phyloP scores from a whole-genome alignment of 2,329 filamentous ascomycete genomes.

The Botrytis pseudocinerea region DNA sequence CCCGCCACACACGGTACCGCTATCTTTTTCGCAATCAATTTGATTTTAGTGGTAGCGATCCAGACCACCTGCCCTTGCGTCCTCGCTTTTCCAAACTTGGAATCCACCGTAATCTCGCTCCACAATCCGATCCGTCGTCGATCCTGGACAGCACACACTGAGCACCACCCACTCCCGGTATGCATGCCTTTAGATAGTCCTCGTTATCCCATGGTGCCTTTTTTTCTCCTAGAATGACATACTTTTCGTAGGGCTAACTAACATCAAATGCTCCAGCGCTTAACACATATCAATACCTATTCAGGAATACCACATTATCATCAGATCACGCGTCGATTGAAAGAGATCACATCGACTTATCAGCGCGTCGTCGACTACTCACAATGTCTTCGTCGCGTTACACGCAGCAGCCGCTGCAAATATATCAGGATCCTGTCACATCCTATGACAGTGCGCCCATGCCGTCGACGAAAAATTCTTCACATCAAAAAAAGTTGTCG shows the following conservation, averaged over 20 bases:
- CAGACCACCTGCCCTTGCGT: slow-evolving; percentile 35
- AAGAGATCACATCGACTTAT: slow-evolving; percentile 11
- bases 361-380: slow-evolving; percentile 34
- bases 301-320: slow-evolving; percentile 56
- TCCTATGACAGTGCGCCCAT: slow-evolving; percentile 44
- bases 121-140: slow-evolving; percentile 37
- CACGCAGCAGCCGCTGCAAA: slow-evolving; percentile 54
- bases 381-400: slow-evolving; percentile 56
- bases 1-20: slow-evolving; percentile 2
- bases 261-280: slow-evolving; percentile 31
- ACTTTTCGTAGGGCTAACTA: slow-evolving; percentile 33
- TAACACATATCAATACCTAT: slow-evolving; percentile 5
- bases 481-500: slow-evolving; percentile 35
- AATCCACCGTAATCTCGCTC: slow-evolving; percentile 41
- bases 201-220: slow-evolving; percentile 27
- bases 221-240: slow-evolving; percentile 23
- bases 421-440: slow-evolving; percentile 57
- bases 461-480: slow-evolving; percentile 34
- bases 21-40: slow-evolving; percentile 23
- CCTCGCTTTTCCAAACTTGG: slow-evolving; percentile 29
- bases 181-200: slow-evolving; percentile 34
- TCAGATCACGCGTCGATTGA: slow-evolving; percentile 44
- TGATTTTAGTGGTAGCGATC: slow-evolving; percentile 20
- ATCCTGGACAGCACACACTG: slow-evolving; percentile 36
- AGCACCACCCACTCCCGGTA: slow-evolving; percentile 35